Base-by-base conservation (phyloP, 257 asterid genomes). In the Solanum sitiens region DNA sequence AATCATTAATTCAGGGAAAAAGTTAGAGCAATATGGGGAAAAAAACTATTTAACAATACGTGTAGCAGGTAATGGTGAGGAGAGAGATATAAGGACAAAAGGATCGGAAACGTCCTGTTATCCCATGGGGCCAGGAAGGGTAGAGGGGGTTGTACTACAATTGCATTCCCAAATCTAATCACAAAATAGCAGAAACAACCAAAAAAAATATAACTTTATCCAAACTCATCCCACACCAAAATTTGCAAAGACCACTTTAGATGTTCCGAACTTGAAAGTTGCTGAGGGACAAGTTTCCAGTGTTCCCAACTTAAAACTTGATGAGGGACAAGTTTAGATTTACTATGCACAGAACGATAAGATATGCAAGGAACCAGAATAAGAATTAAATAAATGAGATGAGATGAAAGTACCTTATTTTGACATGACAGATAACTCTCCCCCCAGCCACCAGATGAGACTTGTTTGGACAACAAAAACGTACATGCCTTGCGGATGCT, bases 391-490 rank as follows among this genome's bases (percentile, higher is more conserved):
- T 35, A n/a, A 65, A 85, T 32, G 68, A 47, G 21, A 82, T 82
- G 67, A 50, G 30, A 10, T 82, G 68, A 82, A 75, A 40, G 77
- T 87, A 97, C 99, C 99, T 95, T 94, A 92, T 96, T 92, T 92
- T 95, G 98, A 88, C 98, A 94, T 61, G 99, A 97, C 83, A 95
- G 97, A 82, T 97, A 97, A 92, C 99, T 97, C 92, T 95, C 99
- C 61, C 99, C 99, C 99, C 99, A 97, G 84, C 98, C 99, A 87
- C 98, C 99, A 63, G 95, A 95, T 86, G 98, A 92, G 72, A 94
- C 93, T 89, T 97, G 98, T 84, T 97, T 97, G 83, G 99, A 95
- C 94, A 97, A 87, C 87, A 97, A 90, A 88, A 95, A 97, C 23
- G 94, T 94, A 90, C 99, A 95, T 88, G 99, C 99, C 93, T 93